Base-by-base conservation (phyloP, 768 basidiomycete genomes). In the Lactarius pseudohatsudake region DNA sequence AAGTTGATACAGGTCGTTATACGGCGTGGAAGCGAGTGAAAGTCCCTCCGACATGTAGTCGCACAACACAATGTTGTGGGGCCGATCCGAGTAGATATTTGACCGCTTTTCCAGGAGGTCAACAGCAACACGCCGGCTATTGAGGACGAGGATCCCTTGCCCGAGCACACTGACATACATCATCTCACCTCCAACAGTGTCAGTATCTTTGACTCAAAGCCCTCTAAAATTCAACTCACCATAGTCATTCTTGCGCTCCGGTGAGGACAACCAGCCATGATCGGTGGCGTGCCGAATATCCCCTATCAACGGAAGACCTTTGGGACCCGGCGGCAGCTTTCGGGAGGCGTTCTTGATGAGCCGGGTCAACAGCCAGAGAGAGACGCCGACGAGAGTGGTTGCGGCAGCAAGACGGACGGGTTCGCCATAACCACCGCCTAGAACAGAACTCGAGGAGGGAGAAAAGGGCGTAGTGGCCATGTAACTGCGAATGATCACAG, bases 51-150 rank as follows among this genome's bases (percentile, higher is more conserved):
- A 73, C 18, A 74, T 69, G 40, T 75, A 65, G 65, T 75, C 72
- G 45, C 75, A 74, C n/a, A 66, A 66, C 68, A 75, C 71, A 5
- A 72, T 67, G 56, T 75, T 65, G 15, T 50, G 30, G 0, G 75
- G 74, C 20, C 76, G 70, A 34, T 74, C 74, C 2, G 77, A 76
- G 67, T 76, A 76, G 59, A 73, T 72, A 36, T 66, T 53, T 57
- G 74, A 74, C 64, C 72, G 70, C 70, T 74, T 74, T 55, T 77
- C 74, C n/a, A 77, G 71, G 13, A 77, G 50, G 11, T 74, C 76
- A n/a, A 70, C 41, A 3, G 76, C 75, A 40, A 69, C 68, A 7
- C 50, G 50, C 6, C 26, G 50, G n/a, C 50, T 53, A 15, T 53
- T 53, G 13, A 53, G n/a, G 50, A 26, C 26, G 13, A 53, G 50